Evolutionary conservation across 2,329 filamentous ascomycete genomes (phyloP), one percentile per base, ranked within the genome.

Genomic region (Onygena corvina): DNA sequence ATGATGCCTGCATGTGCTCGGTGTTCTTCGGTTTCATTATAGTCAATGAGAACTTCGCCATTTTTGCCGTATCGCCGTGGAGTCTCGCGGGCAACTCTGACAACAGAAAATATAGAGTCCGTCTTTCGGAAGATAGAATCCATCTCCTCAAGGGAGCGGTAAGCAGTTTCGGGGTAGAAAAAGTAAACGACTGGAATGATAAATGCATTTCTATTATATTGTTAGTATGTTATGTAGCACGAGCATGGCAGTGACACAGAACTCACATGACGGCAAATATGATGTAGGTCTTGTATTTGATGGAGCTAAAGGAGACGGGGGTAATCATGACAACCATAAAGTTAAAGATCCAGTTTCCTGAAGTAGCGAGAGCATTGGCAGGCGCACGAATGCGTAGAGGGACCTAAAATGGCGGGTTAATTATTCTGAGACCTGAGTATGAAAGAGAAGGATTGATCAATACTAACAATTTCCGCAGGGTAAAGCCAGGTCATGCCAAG

Each of bases 261-360:
- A 47, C 69, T 60, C 61, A 71, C 67, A 71, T 77, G 31, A 74
- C 73, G 21, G 73, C 74, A 52, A 76, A 76, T 54, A 76, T 74
- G 46, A 76, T 70, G 58, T 78, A 79, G 2, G 75, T 78, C 52
- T 70, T 63, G 56, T 76, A 79, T 0, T 65, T 62, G 51, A 79
- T 78, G 51, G 70, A 75, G 6, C 66, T 62, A 54, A 83, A 77
- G 3, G 78, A 76, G 4, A 77, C 71, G 0, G 79, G 79, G 0
- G 78, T 80, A 46, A 83, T 76, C 74, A 81, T 80, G 46, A 83
- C 80, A 20, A 83, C 76, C 59, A 81, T 67, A 62, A 82, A 82
- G 62, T 80, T 79, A 63, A 74, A 75, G 12, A 75, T 66, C 76
- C 76, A 79, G 63, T 79, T 80, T 31, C 72, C 73, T 42, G 73